Evolutionary conservation across 75 land plant species (phyloP).

Genomic region (Chamaecyparis obtusa): DNA sequence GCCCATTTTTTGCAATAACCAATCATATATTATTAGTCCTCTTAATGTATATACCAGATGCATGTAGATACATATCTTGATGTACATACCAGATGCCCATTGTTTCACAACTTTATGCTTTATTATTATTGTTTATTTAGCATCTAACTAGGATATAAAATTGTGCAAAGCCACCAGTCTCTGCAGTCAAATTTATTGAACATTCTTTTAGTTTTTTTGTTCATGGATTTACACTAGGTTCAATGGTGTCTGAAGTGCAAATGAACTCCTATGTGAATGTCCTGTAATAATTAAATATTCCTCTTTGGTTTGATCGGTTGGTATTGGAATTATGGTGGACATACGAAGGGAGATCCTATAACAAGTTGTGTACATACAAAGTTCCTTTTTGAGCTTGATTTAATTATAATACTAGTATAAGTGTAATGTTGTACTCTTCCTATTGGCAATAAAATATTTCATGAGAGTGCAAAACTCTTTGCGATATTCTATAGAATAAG

Average conservation of each 20-base stretch:
- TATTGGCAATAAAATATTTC: background rate
- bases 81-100: background rate
- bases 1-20: no score
- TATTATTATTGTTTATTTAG: background rate
- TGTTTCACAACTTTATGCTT: background rate
- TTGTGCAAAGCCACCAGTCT: background rate
- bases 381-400: background rate
- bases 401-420: background rate
- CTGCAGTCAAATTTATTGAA: background rate
- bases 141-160: background rate
- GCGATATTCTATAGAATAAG: background rate
- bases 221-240: background rate
- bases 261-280: background rate
- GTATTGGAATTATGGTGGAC: background rate
- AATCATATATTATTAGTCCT: no score
- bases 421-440: background rate
- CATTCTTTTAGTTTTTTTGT: background rate
- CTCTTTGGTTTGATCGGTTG: background rate
- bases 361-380: background rate
- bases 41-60: no score
- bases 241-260: background rate
- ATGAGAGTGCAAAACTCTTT: background rate
- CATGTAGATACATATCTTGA: no score
- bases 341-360: background rate
- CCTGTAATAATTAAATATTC: background rate